Evolutionary conservation across 805 yeast genomes (phyloP), one percentile per base, ranked within the genome.

Genomic region (Metschnikowia drakensbergensis): DNA sequence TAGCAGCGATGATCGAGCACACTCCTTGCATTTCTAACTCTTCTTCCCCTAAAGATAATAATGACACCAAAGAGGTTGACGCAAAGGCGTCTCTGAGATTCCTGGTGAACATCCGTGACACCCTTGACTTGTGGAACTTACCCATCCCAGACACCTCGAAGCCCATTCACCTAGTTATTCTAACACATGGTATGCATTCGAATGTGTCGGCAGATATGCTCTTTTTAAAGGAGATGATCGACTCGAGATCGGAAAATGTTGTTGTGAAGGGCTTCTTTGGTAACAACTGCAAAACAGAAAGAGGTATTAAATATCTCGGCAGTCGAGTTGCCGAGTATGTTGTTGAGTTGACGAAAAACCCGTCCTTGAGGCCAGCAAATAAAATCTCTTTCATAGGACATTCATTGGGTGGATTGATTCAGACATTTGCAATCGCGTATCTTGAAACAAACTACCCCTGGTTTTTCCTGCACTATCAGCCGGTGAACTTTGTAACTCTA

Each of bases 111-210:
- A 73, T 77, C 48, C 68, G 72, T 53, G 86, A 81, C 54, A 86
- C 96, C 0, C 55, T 75, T 3, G 85, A 82, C 46, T 61, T 92
- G 30, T 94, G 98, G 97, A 79, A 81, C 62, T 61, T 75, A 34
- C 94, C 95, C 0, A 50, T 68, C 0, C 79, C 76, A 2, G 49
- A 59, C 48, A 48, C 68, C 8, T 68, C 75, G 0, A 64, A 67
- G 49, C 94, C 95, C 0, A 79, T 84, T 10, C 99, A 94, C 70
- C 69, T 94, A 48, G 94, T 92, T 3, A 74, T 94, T 3, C 57
- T 91, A 9, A 89, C 97, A 0, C 99, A 94, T 64, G 99, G 99
- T 0, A 76, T 94, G 26, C 96, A 89, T 60, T 88, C 97, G 1
- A 94, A 91, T 59, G 79, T 84, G 4, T 84, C 94, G 1, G 89